These are phyloP conservation scores for Cryptosporidium baileyi DNA, from an alignment of 169 alveolate species.

Conservation along the genomic window DNA sequence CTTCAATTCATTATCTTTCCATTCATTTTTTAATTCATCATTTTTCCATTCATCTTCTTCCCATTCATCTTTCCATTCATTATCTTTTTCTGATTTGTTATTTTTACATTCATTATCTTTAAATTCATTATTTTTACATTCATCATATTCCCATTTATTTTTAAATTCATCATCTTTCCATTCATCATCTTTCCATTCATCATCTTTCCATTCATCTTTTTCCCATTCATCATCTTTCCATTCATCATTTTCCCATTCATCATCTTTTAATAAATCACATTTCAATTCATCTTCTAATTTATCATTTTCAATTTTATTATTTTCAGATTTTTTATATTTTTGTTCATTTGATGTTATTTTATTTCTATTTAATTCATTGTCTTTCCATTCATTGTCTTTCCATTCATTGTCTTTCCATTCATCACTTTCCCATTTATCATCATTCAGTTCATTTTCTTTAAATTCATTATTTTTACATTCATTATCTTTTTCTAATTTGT, in stretches of 20 bases:
- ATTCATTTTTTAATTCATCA: background rate
- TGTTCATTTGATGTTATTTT: background rate
- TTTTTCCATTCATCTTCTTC: background rate
- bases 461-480: background rate
- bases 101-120: background rate
- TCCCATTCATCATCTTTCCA: background rate
- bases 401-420: background rate
- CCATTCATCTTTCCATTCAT: no score
- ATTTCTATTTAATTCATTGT: background rate
- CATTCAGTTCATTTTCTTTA: background rate
- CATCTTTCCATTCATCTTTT: background rate
- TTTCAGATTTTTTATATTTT: background rate
- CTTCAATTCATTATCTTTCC: background rate
- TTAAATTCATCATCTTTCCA: background rate
- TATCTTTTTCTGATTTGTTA: background rate
- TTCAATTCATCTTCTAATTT: background rate
- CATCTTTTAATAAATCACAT: background rate
- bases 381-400: background rate
- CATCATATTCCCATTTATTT: background rate
- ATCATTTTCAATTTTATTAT: background rate
- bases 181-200: background rate
- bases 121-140: background rate
- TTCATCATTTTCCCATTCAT: background rate
- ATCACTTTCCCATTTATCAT: background rate
- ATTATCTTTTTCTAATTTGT: background rate